Percentiles rank a stretch among this genome's conserved stretches.
Evolutionary conservation across 306 rosid species (phyloP).

Genomic region (Fagus crenata): DNA sequence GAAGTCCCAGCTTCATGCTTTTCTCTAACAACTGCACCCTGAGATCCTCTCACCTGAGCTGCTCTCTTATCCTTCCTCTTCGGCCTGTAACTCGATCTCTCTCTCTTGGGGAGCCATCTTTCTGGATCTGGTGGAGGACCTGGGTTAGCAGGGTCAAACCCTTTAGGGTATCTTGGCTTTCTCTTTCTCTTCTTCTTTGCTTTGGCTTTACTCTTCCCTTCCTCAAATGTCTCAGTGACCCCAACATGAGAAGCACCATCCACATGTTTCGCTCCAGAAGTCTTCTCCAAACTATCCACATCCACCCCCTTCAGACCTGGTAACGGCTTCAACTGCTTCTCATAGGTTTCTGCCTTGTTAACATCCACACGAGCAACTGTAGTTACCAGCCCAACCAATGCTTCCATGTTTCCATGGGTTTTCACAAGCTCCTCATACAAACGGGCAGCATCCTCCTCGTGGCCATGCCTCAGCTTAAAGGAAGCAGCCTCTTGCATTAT

Average conservation of each 20-base stretch:
- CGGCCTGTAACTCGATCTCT: slow-evolving; percentile 90
- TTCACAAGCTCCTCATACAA: slow-evolving; percentile 87
- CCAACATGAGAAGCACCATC: slow-evolving; percentile 49
- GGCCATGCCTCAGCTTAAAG: slow-evolving; percentile 81
- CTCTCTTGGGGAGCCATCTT: slow-evolving; percentile 98
- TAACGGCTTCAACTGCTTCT: slow-evolving; percentile 73
- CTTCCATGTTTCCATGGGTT: slow-evolving; percentile 76
- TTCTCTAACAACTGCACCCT: slow-evolving; percentile 85
- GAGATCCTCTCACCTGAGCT: slow-evolving; percentile 97
- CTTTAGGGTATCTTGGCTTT: slow-evolving; percentile 96
- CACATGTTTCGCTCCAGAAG: slow-evolving; percentile 77
- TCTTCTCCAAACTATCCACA: slow-evolving; percentile 81
- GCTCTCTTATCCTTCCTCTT: slow-evolving; percentile 98
- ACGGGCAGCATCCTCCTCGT: slow-evolving; percentile 72
- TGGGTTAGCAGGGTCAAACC: slow-evolving; percentile 91
- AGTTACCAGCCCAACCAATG: slow-evolving; percentile 80
- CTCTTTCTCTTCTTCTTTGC: slow-evolving; percentile 93
- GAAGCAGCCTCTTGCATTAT: slow-evolving; percentile 93
- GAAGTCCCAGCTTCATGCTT: slow-evolving; percentile 62
- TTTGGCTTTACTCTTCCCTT: slow-evolving; percentile 76
- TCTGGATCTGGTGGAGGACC: slow-evolving; percentile 99
- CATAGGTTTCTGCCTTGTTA: slow-evolving; percentile 83
- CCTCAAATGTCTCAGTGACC: slow-evolving; percentile 57
- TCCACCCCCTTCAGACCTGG: slow-evolving; percentile 80
- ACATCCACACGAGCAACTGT: slow-evolving; percentile 81